Percentiles rank a stretch among this genome's conserved stretches.
Evolutionary conservation across 805 yeast genomes (phyloP).

Genomic region (Isabelozyma rhagii): DNA sequence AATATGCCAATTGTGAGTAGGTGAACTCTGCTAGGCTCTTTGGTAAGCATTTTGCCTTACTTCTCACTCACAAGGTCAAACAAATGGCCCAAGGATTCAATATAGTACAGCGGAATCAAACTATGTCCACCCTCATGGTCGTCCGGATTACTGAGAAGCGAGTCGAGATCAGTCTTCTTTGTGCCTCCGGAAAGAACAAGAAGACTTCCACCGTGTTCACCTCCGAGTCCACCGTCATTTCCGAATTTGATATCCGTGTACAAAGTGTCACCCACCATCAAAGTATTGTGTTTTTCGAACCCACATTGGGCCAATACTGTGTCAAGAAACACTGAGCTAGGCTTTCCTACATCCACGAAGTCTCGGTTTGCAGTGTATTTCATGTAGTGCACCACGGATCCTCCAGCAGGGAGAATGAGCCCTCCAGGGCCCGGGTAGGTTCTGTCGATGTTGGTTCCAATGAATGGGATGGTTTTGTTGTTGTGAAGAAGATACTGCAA

Average conservation of each 20-base stretch:
- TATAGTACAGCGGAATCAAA: constrained; percentile 24
- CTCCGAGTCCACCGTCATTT: constrained; percentile 35
- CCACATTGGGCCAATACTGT: constrained; percentile 22
- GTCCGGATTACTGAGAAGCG: constrained; percentile 4
- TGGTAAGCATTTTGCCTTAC: too few species aligned
- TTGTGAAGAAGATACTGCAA: constrained; percentile 33
- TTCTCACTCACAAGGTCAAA: constrained; percentile 5
- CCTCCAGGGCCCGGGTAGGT: constrained; percentile 40
- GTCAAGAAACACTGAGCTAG: constrained; percentile 28
- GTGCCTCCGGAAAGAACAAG: constrained; percentile 39
- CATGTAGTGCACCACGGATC: constrained; percentile 37
- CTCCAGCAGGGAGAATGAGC: constrained; percentile 38
- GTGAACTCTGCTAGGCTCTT: too few species aligned
- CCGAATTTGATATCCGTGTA: constrained; percentile 44
- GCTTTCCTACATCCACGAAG: constrained; percentile 37
- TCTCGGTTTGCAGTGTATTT: constrained; percentile 31
- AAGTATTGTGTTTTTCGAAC: constrained; percentile 24
- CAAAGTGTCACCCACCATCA: constrained; percentile 42
- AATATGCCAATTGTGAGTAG: too few species aligned
- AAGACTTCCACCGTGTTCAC: constrained; percentile 24
- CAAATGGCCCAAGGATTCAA: constrained; percentile 32
- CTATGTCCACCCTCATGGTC: constrained; percentile 9
- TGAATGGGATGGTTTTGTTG: constrained; percentile 30
- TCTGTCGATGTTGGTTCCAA: constrained; percentile 40
- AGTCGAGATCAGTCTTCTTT: constrained; percentile 19